Base-by-base conservation (phyloP, 1,284 basidiomycete species). In the Wallemia ichthyophaga region DNA sequence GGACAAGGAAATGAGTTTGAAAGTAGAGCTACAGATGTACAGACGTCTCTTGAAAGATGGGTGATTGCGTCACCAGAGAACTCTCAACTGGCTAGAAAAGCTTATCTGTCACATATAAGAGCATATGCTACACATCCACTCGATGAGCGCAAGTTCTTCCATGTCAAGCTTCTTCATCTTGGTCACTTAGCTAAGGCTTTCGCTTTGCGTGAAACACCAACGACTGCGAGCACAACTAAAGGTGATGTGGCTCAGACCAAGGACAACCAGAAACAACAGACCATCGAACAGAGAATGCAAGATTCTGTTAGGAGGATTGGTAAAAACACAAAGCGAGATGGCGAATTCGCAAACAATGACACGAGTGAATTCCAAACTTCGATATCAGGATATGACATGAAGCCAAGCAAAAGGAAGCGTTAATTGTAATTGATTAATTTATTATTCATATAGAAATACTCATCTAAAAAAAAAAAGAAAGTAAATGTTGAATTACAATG, bases 121-220 rank as follows among this genome's bases (percentile, higher is more conserved):
- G 94, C 94, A 0, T 99, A 98, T 70, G 85, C 94, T 9, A 99
- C 94, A 0, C 94, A 99, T 71, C 91, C 92, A 0, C 78, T 84
- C 2, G 81, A 82, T 62, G 94, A 98, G 69, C 96, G 96, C 66
- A 80, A 85, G 62, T 85, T 94, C 61, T 98, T 99, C 74, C 89
- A 95, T 69, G 80, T 95, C 60, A 82, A 85, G 28, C 78, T 88
- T 64, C 74, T 98, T 9, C 94, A 99, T 68, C 77, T 95, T 48
- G 94, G 94, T 1, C 94, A 99, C 73, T 71, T 98, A 24, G 92
- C 94, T 33, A 98, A 99, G 70, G 79, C 88, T 0, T 99, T 98
- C 67, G 89, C 87, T 0, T 75, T 98, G 58, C 81, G 94, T 32
- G 92, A 96, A 62, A 85, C 92, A 1, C 94, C 94, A 0, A 82